Evolutionary conservation across 2,329 filamentous ascomycete genomes (phyloP).

Genomic region (Cordyceps fumosorosea): DNA sequence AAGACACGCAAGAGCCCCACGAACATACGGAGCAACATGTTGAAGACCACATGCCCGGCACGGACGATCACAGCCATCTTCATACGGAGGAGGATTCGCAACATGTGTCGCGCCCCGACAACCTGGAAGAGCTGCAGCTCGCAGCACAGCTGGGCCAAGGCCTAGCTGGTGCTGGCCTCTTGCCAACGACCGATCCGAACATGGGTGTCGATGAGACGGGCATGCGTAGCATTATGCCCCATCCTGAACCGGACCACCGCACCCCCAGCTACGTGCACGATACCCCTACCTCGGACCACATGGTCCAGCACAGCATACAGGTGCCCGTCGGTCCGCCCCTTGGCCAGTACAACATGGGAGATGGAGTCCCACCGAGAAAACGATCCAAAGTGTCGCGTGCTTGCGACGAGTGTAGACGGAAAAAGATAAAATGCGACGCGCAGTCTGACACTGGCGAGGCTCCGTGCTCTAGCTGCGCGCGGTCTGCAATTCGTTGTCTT

Average conservation of each 20-base stretch:
- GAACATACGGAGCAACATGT: constrained; percentile 18
- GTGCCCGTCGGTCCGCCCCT: constrained; percentile 30
- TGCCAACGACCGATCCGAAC: constrained; percentile 40
- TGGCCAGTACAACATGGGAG: constrained; percentile 37
- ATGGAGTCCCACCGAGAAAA: constrained; percentile 63
- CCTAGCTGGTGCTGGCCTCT: constrained; percentile 41
- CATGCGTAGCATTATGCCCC: constrained; percentile 39
- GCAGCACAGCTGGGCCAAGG: constrained; percentile 52
- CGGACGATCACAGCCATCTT: constrained; percentile 24
- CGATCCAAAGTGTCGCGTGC: constrained; percentile 81
- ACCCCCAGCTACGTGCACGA: constrained; percentile 32
- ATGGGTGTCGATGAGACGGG: constrained; percentile 37
- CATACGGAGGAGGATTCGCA: constrained; percentile 30
- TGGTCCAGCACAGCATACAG: constrained; percentile 30
- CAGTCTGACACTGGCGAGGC: constrained; percentile 65
- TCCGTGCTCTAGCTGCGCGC: constrained; percentile 74
- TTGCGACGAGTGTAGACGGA: constrained; percentile 82
- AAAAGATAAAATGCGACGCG: constrained; percentile 87
- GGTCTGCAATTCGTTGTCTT: constrained; percentile 68
- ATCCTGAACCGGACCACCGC: constrained; percentile 33
- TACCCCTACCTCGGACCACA: constrained; percentile 28
- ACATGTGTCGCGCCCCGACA: constrained; percentile 36
- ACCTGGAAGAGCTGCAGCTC: constrained; percentile 50
- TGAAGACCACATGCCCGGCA: constrained; percentile 3
- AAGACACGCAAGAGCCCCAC: constrained; percentile 26